These are phyloP conservation scores for Cladosporium sp. DNA, from an alignment of 2,329 filamentous ascomycete species.

Conservation along the genomic window DNA sequence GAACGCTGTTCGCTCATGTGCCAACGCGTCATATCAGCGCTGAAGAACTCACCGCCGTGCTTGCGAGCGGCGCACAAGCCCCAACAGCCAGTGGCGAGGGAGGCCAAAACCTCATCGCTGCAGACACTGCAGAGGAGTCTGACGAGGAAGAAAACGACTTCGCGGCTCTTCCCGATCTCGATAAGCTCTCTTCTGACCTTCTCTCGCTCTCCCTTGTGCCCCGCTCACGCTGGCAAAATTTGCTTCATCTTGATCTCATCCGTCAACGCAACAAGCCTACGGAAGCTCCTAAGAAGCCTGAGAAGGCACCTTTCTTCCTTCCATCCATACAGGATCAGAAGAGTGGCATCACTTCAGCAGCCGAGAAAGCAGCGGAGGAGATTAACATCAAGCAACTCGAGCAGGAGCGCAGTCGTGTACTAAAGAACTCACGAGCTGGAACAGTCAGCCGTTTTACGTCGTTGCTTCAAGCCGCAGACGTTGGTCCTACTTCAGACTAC, in stretches of 20 bases:
- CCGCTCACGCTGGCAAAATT: constrained; percentile 87
- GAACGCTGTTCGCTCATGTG: constrained; percentile 82
- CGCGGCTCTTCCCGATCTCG: constrained; percentile 43
- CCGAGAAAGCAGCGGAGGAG: constrained; percentile 20
- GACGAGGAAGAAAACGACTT: constrained; percentile 49
- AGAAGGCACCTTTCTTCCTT: constrained; percentile 94
- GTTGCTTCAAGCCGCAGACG: constrained; percentile 43
- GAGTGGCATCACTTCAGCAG: constrained; percentile 19
- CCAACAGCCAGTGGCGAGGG: constrained; percentile 82
- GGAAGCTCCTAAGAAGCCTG: constrained; percentile 83
- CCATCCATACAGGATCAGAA: constrained; percentile 55
- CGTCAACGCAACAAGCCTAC: constrained; percentile 89
- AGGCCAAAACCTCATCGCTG: constrained; percentile 69
- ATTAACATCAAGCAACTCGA: constrained; percentile 31
- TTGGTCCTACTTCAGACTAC: constrained; percentile 51
- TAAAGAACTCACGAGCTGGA: constrained; percentile 20
- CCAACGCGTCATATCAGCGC: constrained; percentile 82
- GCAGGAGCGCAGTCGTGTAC: constrained; percentile 30
- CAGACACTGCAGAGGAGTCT: constrained; percentile 61
- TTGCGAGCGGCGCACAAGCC: constrained; percentile 35
- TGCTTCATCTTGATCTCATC: constrained; percentile 88
- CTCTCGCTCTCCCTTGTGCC: constrained; percentile 87
- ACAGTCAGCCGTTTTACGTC: constrained; percentile 40
- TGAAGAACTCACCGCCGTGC: constrained; percentile 62
- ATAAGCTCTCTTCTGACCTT: constrained; percentile 66